phyloP scores from a whole-genome alignment of 1,284 basidiomycete genomes.

The Puccinia hordei region DNA sequence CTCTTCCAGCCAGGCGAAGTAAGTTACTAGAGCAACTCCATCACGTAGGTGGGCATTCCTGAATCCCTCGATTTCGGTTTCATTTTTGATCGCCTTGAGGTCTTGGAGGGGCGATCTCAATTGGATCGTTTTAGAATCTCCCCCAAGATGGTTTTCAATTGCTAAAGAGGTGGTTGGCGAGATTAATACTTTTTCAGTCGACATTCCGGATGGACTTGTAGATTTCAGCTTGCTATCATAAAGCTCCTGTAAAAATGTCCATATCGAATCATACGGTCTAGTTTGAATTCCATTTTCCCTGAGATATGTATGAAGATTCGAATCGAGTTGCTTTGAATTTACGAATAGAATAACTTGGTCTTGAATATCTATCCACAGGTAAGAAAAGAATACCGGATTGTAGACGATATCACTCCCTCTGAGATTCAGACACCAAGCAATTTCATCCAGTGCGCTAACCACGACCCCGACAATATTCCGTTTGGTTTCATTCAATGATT shows the following conservation, averaged over 20 bases:
- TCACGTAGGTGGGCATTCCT: constrained; percentile 84
- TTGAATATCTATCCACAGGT: constrained; percentile 63
- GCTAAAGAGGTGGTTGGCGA: constrained; percentile 52
- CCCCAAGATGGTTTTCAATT: constrained; percentile 58
- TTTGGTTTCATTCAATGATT: constrained; percentile 63
- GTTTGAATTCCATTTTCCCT: constrained; percentile 7
- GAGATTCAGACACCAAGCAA: constrained; percentile 80
- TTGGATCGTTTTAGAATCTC: constrained; percentile 52
- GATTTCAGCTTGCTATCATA: constrained; percentile 4
- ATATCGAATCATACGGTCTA: constrained; percentile 17
- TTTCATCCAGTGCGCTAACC: constrained; percentile 70
- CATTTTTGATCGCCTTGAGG: constrained; percentile 87
- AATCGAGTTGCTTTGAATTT: constrained; percentile 4
- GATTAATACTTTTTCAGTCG: constrained; percentile 11
- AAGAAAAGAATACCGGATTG: constrained; percentile 83
- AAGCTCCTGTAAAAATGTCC: constrained; percentile 20
- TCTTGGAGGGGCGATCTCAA: constrained; percentile 74
- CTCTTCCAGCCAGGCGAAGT: constrained; percentile 94
- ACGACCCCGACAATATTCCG: constrained; percentile 72
- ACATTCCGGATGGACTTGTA: neutral
- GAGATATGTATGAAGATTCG: neutral
- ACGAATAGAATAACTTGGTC: constrained; percentile 32
- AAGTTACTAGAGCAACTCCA: constrained; percentile 82
- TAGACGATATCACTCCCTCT: constrained; percentile 88
- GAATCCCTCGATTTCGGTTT: constrained; percentile 83